These are phyloP conservation scores for Talaromyces sp. DNA, from an alignment of 2,329 filamentous ascomycete genomes.

Conservation along the genomic window DNA sequence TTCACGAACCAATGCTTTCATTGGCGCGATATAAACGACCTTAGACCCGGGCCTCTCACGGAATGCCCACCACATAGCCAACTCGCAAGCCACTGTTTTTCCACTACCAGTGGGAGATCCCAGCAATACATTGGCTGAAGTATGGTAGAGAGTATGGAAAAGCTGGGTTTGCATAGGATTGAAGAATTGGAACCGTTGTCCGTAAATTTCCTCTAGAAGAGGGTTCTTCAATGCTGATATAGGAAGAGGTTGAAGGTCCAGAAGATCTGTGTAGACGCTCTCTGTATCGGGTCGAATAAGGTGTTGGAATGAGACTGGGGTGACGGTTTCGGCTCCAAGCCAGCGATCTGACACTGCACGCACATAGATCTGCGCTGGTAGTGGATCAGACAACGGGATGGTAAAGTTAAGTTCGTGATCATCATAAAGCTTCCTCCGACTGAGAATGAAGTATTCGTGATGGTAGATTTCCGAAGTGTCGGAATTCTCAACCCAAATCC, in stretches of 20 bases:
- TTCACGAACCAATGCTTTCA: constrained; percentile 97
- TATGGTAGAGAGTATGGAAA: constrained; percentile 94
- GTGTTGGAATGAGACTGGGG: constrained; percentile 94
- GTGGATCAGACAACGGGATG: constrained; percentile 85
- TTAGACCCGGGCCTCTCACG: constrained; percentile 90
- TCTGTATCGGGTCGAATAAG: constrained; percentile 95
- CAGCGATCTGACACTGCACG: constrained; percentile 91
- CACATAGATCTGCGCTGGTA: constrained; percentile 94
- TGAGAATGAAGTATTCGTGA: constrained; percentile 93
- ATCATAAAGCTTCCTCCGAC: constrained; percentile 80
- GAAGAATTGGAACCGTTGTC: constrained; percentile 86
- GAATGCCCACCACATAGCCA: constrained; percentile 99
- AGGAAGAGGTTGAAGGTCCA: constrained; percentile 85
- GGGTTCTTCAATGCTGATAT: constrained; percentile 84
- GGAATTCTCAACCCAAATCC: constrained; percentile 98
- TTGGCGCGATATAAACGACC: constrained; percentile 97
- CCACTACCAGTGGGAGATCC: constrained; percentile 96
- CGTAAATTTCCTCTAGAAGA: constrained; percentile 80
- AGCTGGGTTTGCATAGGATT: constrained; percentile 99
- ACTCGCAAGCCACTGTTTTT: constrained; percentile 91
- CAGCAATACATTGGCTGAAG: constrained; percentile 81
- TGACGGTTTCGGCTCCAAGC: constrained; percentile 93
- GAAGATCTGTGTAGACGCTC: constrained; percentile 89
- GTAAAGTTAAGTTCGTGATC: constrained; percentile 98
- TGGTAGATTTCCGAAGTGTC: constrained; percentile 97